Evolutionary conservation across 495 filamentous ascomycete genomes (phyloP).

Genomic region (Penicillium mononematosum): DNA sequence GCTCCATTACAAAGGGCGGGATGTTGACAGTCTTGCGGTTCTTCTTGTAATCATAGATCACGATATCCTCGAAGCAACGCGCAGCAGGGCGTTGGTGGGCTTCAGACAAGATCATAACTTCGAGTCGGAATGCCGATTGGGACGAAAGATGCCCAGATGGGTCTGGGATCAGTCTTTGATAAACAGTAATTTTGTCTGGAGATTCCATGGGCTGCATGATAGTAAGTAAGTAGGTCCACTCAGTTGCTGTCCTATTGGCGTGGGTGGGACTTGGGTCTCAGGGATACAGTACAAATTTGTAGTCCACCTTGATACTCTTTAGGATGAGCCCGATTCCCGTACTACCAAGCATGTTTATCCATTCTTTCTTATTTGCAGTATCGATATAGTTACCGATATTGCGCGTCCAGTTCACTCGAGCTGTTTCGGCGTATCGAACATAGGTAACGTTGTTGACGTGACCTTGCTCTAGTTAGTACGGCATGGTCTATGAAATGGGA

Average conservation of each 20-base stretch:
- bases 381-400: conserved; percentile 74
- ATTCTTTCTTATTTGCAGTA: conserved; percentile 59
- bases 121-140: conserved; percentile 54
- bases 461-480: conserved; percentile 39
- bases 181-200: conserved; percentile 83
- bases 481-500: background rate
- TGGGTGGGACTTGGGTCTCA: background rate
- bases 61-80: conserved; percentile 75
- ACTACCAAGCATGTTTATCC: conserved; percentile 68
- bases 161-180: conserved; percentile 71
- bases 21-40: conserved; percentile 53
- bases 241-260: background rate
- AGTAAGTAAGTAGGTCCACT: background rate
- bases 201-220: conserved; percentile 73
- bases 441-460: conserved; percentile 92
- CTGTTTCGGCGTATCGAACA: conserved; percentile 80
- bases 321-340: conserved; percentile 73
- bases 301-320: conserved; percentile 77
- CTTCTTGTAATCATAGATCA: conserved; percentile 76
- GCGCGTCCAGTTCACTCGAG: conserved; percentile 76
- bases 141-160: conserved; percentile 39
- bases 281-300: conserved; percentile 73
- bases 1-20: conserved; percentile 62
- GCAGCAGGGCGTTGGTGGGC: conserved; percentile 74
- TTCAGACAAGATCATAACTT: conserved; percentile 74